Evolutionary conservation across 768 basidiomycete genomes (phyloP).

Genomic region (Pulveroboletus sp.): DNA sequence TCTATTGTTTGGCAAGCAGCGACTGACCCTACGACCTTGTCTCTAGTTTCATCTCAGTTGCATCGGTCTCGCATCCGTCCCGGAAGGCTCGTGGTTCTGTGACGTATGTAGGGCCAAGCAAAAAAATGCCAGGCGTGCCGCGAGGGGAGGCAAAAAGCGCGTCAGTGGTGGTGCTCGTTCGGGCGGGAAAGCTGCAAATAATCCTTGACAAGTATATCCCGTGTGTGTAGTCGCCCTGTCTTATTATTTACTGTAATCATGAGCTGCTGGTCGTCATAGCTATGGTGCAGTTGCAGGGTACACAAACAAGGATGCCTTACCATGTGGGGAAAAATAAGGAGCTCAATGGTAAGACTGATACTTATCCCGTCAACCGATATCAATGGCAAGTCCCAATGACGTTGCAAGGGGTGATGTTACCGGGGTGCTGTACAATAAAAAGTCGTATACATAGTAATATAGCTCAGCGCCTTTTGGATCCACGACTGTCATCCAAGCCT

Average conservation of each 20-base stretch:
- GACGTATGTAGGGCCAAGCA: constrained; percentile 57
- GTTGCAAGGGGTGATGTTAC: constrained; percentile 9
- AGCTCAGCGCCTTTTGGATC: constrained; percentile 65
- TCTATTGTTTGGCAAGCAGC: not conserved
- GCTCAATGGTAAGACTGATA: not conserved
- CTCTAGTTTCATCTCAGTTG: constrained; percentile 76
- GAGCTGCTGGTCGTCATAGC: not conserved
- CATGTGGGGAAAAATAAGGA: too few relatives aligned
- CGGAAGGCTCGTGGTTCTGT: constrained; percentile 75
- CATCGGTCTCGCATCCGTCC: constrained; percentile 60
- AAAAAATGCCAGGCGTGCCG: constrained; percentile 44
- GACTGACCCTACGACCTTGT: constrained; percentile 9
- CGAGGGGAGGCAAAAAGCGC: constrained; percentile 51
- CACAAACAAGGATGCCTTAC: too few relatives aligned
- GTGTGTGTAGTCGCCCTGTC: constrained; percentile 13
- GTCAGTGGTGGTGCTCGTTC: constrained; percentile 32
- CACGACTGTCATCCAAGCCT: constrained; percentile 60
- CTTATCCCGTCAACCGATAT: not conserved
- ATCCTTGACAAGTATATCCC: constrained; percentile 20
- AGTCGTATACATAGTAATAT: constrained; percentile 26
- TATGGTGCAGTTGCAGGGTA: too few relatives aligned
- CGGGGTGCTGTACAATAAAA: constrained; percentile 25
- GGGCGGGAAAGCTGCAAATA: constrained; percentile 26
- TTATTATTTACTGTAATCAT: constrained; percentile 26
- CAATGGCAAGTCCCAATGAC: not conserved